Evolutionary conservation across 2,329 filamentous ascomycete species (phyloP).

Genomic region (Elsinoe fawcettii): DNA sequence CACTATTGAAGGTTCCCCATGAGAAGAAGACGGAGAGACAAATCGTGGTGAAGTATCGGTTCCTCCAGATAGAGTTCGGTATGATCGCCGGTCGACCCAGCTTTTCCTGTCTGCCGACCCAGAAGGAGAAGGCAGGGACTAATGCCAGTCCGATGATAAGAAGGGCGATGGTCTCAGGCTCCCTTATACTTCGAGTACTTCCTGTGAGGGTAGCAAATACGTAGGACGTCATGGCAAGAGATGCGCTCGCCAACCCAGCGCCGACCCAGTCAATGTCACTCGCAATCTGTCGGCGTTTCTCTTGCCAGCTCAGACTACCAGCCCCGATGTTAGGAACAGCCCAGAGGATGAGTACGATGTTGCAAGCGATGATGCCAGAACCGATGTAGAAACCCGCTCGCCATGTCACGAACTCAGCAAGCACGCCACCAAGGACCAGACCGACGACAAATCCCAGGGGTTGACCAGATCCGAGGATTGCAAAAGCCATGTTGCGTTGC

Average conservation of each 20-base stretch:
- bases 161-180: constrained; percentile 28
- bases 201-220: constrained; percentile 21
- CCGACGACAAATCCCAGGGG: constrained; percentile 47
- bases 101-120: constrained; percentile 46
- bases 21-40: constrained; percentile 40
- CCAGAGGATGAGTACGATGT: constrained; percentile 35
- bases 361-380: constrained; percentile 36
- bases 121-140: constrained; percentile 46
- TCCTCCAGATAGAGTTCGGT: constrained; percentile 56
- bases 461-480: constrained; percentile 43
- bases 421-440: constrained; percentile 44
- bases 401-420: constrained; percentile 45
- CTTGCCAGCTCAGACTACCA: constrained; percentile 22
- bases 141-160: constrained; percentile 38
- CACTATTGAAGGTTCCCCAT: constrained; percentile 33
- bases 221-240: constrained; percentile 45
- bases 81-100: constrained; percentile 48
- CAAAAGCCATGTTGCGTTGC: constrained; percentile 45
- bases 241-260: constrained; percentile 39
- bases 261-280: constrained; percentile 49
- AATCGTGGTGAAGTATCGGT: constrained; percentile 47
- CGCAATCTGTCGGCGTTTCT: constrained; percentile 25
- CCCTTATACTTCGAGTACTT: constrained; percentile 20
- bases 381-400: constrained; percentile 44
- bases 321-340: constrained; percentile 29